Evolutionary conservation across 495 filamentous ascomycete genomes (phyloP), one percentile per base, ranked within the genome.

Genomic region (Cercophora sp.): DNA sequence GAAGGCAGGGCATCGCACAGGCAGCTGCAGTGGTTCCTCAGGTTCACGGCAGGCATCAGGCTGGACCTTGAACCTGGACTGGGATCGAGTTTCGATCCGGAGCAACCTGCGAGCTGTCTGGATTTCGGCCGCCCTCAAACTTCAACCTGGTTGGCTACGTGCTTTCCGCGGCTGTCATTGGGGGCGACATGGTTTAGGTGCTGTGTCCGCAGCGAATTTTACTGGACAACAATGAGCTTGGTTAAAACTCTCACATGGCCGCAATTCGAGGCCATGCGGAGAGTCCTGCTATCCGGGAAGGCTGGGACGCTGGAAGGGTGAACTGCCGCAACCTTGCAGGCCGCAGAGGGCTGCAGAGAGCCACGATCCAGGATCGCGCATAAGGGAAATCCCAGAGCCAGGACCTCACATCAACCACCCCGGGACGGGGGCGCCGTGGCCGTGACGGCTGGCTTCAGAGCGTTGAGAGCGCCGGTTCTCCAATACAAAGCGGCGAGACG

Each of bases 161-260:
- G 16, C 29, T 36, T 6, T 47, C 22, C 37, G 31, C 35, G 52
- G 55, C 46, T 51, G 25, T 23, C 36, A 40, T 60, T 57, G 42
- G 48, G 61, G 47, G 52, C 54, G 42, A 48, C 15, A 31, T 31
- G 26, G 49, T 59, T 59, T 55, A 36, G 53, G 20, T 51, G 51
- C 49, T 32, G 43, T 32, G 22, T 51, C 29, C 29, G 18, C 26
- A 23, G 35, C 16, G 19, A 10, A 51, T 52, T 64, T 53, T 36
- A 64, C 58, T 64, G 61, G 61, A 52, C 49, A 40, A 37, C 53
- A 36, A 32, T 42, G 51, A 58, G 56, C 53, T 46, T 35, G 41
- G 32, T 27, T 51, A 56, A 64, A 63, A 57, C 53, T 44, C 19
- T n/a, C 45, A 24, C 45, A 24, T 25, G 52, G 52, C 55, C 44